Conservation (phyloP, 2,329 filamentous ascomycete species). For the Nigrograna mackinnonii region DNA sequence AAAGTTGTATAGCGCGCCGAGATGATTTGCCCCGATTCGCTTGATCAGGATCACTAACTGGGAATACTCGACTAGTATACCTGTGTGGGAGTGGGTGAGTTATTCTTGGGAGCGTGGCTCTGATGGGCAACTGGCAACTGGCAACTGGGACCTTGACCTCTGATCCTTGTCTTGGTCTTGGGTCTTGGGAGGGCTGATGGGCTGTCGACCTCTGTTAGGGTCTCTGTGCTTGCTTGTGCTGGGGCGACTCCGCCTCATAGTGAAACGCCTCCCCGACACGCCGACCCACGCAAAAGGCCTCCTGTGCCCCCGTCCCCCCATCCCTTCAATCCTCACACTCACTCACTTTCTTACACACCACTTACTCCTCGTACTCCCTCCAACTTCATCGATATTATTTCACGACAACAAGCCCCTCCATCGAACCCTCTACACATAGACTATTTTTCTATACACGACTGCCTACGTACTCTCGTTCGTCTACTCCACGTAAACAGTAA, state of each 20-base stretch:
- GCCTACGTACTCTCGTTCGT: not conserved
- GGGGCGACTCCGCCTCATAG: conserved; percentile 6
- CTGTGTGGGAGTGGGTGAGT: not conserved
- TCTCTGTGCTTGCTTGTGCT: conserved; percentile 4
- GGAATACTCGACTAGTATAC: not conserved
- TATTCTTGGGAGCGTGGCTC: not conserved
- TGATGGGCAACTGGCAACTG: not conserved
- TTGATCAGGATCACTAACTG: not conserved
- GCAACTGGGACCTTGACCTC: not conserved
- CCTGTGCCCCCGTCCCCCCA: conserved; percentile 9
- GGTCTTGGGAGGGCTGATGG: not conserved
- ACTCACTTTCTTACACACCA: not conserved
- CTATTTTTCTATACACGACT: not conserved
- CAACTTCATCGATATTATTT: not conserved
- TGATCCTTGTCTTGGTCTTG: not conserved
- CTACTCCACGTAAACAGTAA: conserved; percentile 1
- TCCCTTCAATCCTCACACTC: conserved; percentile 3
- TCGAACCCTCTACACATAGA: not conserved
- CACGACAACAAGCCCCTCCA: conserved; percentile 1
- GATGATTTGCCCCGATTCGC: not conserved
- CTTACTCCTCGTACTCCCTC: conserved; percentile 1
- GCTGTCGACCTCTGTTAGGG: not conserved
- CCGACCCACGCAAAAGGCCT: conserved; percentile 28
- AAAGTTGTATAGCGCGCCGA: not conserved
- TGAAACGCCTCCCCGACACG: conserved; percentile 26